These are phyloP conservation scores for Flueggea neowawraea DNA, from an alignment of 441 rosid genomes.

Conservation along the genomic window DNA sequence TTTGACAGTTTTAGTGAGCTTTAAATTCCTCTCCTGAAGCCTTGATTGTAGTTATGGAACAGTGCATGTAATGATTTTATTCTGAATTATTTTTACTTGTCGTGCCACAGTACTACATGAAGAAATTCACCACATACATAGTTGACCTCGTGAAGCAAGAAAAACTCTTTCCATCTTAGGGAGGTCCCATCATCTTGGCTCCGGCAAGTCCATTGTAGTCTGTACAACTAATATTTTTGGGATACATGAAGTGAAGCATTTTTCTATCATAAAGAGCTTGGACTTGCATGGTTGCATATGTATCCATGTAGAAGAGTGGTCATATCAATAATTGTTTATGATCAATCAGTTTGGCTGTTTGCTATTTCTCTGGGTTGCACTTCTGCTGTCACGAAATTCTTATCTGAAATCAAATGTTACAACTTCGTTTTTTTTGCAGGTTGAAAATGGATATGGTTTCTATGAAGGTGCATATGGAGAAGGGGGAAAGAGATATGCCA, in stretches of 20 bases:
- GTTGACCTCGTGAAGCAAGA: slow-evolving; percentile 84
- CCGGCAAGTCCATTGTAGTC: slow-evolving; percentile 52
- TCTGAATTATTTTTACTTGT: not conserved
- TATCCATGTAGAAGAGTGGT: too few relatives aligned
- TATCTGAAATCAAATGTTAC: too few relatives aligned
- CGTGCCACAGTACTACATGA: slow-evolving; percentile 68
- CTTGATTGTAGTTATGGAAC: not conserved
- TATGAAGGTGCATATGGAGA: slow-evolving; percentile 70
- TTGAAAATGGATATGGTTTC: slow-evolving; percentile 88
- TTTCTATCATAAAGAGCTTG: too few relatives aligned
- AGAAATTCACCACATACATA: slow-evolving; percentile 67
- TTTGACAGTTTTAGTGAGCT: slow-evolving; percentile 2
- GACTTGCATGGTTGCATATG: too few relatives aligned
- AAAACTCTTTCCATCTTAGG: slow-evolving; percentile 93
- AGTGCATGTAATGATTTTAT: not conserved
- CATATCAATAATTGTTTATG: too few relatives aligned
- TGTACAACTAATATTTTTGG: not conserved
- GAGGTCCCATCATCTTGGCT: slow-evolving; percentile 95
- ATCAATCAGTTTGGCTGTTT: too few relatives aligned
- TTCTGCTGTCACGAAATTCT: too few relatives aligned
- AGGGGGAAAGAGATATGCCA: slow-evolving; percentile 77
- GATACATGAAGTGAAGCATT: not conserved
- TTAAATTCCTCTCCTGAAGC: not conserved
- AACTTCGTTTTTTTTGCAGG: slow-evolving; percentile 35
- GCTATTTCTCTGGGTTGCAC: too few relatives aligned